Conservation (phyloP, 2,329 filamentous ascomycete genomes). For the Rhytidhysteron rufulum region DNA sequence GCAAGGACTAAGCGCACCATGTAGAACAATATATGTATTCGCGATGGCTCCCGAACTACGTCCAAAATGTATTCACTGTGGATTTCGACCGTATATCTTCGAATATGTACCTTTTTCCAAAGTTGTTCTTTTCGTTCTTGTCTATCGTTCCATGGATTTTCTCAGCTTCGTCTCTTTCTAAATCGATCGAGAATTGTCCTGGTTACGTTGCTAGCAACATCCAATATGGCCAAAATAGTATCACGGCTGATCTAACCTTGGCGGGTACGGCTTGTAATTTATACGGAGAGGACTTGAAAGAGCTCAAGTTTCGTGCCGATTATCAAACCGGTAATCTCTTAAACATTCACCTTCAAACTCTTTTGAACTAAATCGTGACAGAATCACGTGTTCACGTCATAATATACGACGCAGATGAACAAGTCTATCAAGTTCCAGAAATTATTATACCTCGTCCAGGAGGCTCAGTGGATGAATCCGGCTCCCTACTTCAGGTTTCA, state of each 20-base stretch:
- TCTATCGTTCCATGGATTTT: neutral
- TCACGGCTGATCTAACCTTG: constrained; percentile 66
- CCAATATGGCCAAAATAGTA: constrained; percentile 45
- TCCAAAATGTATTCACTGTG: no score
- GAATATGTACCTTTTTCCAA: neutral
- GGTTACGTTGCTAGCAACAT: constrained; percentile 65
- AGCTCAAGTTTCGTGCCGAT: constrained; percentile 55
- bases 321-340: constrained; percentile 57
- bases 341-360: constrained; percentile 7
- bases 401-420: constrained; percentile 64
- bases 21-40: no score
- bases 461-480: constrained; percentile 21
- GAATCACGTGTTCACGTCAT: constrained; percentile 66
- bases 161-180: neutral
- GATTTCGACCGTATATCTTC: no score
- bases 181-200: constrained; percentile 48
- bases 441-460: constrained; percentile 62
- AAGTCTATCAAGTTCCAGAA: constrained; percentile 71
- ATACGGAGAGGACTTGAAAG: constrained; percentile 55
- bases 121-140: neutral
- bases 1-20: no score
- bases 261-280: constrained; percentile 62
- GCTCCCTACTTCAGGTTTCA: constrained; percentile 51
- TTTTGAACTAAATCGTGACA: constrained; percentile 20
- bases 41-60: no score